Evolutionary conservation across 75 land plant genomes (phyloP), one percentile per base, ranked within the genome.

Genomic region (Pinus taeda): DNA sequence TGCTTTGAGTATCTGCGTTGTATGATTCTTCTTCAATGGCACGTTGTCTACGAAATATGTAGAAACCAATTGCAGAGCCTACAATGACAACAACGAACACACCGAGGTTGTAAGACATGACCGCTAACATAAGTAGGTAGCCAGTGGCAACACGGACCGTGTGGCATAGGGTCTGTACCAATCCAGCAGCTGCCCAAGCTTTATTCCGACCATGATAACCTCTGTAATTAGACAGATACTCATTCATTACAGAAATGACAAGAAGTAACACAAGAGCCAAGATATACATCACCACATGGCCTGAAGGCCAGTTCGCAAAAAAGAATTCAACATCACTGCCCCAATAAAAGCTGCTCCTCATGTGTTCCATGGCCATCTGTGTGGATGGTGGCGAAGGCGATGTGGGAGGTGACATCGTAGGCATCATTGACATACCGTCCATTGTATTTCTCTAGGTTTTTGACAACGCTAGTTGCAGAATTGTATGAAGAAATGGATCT

Each of bases 71-170:
- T 9, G 79, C 85, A 18, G 79, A 62, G 8, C 85, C 86, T 57
- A 30, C 74, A 11, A 84, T 69, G 18, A 78, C 65, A 64, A 69
- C 75, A 45, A 84, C 30, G 56, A 84, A 84, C 18, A 82, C 86
- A 1, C 86, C 86, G 13, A 73, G 60, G 57, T 84, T 84, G 80
- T 73, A 84, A 26, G 80, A 77, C 86, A 84, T 84, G 22, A 76
- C 80, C 17, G 80, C 76, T 15, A 84, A 85, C 86, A 84, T 84
- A 60, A 82, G 85, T 37, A 84, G 59, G 53, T 76, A 84, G 24
- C 80, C 85, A 18, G 57, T 5, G 12, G 77, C 39, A 6, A 59
- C 5, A 26, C 59, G 33, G 26, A 59, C 24, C 3, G 20, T 20
- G 57, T 75, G 60, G 21, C 13, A 33, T 36, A 70, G 20, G 8